Percentiles rank a stretch among this genome's conserved stretches.
Conservation (phyloP, 78 protist species). For the Dictyostelium capitatum region DNA sequence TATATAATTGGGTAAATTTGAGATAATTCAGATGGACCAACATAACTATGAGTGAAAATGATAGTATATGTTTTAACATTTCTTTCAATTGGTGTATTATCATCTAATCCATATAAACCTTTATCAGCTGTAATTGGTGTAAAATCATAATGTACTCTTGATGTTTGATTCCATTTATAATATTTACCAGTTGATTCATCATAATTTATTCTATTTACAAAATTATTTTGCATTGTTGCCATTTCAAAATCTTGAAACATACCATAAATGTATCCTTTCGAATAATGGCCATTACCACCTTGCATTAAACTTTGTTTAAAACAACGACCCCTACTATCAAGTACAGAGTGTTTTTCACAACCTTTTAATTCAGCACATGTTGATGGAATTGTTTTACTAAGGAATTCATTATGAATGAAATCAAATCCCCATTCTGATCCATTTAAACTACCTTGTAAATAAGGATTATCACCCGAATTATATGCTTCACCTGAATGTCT, state of each 20-base stretch:
- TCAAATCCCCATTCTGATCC: constrained; percentile 66
- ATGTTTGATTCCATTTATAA: neutral
- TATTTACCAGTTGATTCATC: neutral
- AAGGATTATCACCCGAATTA: neutral
- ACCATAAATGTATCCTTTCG: neutral
- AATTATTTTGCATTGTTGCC: constrained; percentile 23
- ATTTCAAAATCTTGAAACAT: constrained; percentile 54
- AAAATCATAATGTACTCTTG: neutral
- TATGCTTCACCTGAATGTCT: constrained; percentile 49
- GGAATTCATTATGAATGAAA: constrained; percentile 14
- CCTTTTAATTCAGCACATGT: neutral
- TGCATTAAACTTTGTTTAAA: constrained; percentile 48
- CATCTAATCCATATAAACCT: neutral
- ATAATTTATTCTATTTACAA: constrained; percentile 5
- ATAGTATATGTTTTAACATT: constrained; percentile 32
- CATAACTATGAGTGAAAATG: neutral
- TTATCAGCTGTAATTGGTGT: neutral
- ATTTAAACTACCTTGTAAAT: constrained; percentile 17
- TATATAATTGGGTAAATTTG: constrained; percentile 53
- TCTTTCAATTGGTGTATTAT: constrained; percentile 7
- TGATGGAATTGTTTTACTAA: constrained; percentile 24
- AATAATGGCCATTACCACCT: constrained; percentile 33
- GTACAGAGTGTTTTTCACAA: neutral
- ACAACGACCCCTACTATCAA: constrained; percentile 6
- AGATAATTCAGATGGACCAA: neutral